phyloP scores from a whole-genome alignment of 345 rosid species.

The Viola odorata region DNA sequence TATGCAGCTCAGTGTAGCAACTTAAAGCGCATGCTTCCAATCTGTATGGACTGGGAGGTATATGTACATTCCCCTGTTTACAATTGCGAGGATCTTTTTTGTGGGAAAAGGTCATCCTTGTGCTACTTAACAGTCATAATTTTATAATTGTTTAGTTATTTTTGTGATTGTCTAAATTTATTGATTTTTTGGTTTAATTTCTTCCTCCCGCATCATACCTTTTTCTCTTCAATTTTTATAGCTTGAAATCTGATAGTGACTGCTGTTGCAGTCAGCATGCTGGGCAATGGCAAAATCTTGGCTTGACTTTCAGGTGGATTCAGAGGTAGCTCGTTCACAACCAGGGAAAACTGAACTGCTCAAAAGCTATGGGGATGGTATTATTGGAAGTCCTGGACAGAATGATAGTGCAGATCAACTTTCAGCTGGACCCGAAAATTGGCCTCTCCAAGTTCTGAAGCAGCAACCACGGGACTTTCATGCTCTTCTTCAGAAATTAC shows the following conservation, averaged over 20 bases:
- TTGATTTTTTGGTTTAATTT: neutral
- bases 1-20: conserved; percentile 89
- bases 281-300: conserved; percentile 99
- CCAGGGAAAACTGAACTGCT: conserved; percentile 64
- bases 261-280: conserved; percentile 75
- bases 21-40: conserved; percentile 76
- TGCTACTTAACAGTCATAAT: neutral
- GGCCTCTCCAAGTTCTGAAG: conserved; percentile 87
- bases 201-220: neutral
- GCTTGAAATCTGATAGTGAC: neutral
- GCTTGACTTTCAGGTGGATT: conserved; percentile 96
- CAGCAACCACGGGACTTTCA: conserved; percentile 90
- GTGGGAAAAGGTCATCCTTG: neutral
- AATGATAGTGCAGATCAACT: conserved; percentile 37
- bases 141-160: neutral
- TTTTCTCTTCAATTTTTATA: neutral
- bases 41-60: conserved; percentile 99
- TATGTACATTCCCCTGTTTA: neutral
- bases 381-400: conserved; percentile 58
- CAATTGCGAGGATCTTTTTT: neutral
- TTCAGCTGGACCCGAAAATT: conserved; percentile 62
- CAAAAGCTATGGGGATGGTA: conserved; percentile 47
- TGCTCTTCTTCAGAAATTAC: conserved; percentile 93
- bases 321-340: conserved; percentile 64
- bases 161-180: neutral